Percentiles rank a stretch among this genome's conserved stretches.
Conservation (phyloP, 352 stramenopile species). For the Phytophthora pluvialis region DNA sequence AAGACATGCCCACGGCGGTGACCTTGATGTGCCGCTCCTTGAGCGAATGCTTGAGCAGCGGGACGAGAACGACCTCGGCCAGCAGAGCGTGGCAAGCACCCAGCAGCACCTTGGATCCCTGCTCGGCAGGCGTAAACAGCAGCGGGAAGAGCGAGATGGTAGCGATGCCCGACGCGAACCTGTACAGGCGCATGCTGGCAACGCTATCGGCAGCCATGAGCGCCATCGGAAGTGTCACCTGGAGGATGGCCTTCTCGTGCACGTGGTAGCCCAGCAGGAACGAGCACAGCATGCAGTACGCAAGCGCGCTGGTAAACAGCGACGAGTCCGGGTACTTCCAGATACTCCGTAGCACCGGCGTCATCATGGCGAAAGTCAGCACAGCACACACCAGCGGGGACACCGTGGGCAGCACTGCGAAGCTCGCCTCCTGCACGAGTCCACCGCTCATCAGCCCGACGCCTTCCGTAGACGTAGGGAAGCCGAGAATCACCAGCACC, state of each 20-base stretch:
- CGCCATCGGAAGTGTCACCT: slow-evolving; percentile 76
- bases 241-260: slow-evolving; percentile 99
- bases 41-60: slow-evolving; percentile 73
- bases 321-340: slow-evolving; percentile 83
- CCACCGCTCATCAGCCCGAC: slow-evolving; percentile 85
- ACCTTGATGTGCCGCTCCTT: slow-evolving; percentile 75
- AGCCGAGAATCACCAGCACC: slow-evolving; percentile 62
- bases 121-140: slow-evolving; percentile 83
- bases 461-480: slow-evolving; percentile 38
- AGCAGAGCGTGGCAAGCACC: slow-evolving; percentile 64
- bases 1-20: slow-evolving; percentile 59
- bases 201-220: slow-evolving; percentile 80
- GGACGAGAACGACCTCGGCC: slow-evolving; percentile 66
- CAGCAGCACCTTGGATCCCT: slow-evolving; percentile 79
- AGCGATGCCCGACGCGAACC: slow-evolving; percentile 69
- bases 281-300: slow-evolving; percentile 93
- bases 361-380: slow-evolving; percentile 83
- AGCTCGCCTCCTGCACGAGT: slow-evolving; percentile 82
- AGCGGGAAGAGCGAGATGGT: slow-evolving; percentile 87
- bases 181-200: slow-evolving; percentile 84
- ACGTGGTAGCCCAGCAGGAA: slow-evolving; percentile 99
- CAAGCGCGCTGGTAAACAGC: slow-evolving; percentile 79
- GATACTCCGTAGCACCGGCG: slow-evolving; percentile 73
- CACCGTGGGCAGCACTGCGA: slow-evolving; percentile 75
- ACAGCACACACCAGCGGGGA: slow-evolving; percentile 74